Evolutionary conservation across 805 yeast genomes (phyloP).

Genomic region (Candida suzukii): DNA sequence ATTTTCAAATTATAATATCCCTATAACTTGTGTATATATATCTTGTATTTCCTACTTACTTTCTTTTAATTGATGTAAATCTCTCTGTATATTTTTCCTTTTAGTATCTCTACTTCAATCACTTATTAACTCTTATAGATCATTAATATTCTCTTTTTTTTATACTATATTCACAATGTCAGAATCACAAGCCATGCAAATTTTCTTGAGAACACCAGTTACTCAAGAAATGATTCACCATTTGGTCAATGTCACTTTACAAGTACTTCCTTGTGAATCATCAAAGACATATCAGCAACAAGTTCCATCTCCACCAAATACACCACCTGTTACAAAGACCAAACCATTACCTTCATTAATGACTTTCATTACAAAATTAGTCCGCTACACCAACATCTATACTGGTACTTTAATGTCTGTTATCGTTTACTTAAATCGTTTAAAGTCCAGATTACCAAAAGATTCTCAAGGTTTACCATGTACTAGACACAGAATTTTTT

Average conservation of each 20-base stretch:
- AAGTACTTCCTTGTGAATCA: constrained; percentile 56
- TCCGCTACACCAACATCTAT: constrained; percentile 71
- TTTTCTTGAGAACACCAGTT: constrained; percentile 58
- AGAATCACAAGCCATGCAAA: constrained; percentile 48
- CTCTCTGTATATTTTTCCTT: too few species aligned
- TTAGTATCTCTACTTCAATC: too few species aligned
- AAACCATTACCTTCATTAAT: constrained; percentile 58
- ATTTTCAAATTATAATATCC: too few species aligned
- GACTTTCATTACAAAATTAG: constrained; percentile 67
- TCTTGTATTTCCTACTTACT: too few species aligned
- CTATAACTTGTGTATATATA: too few species aligned
- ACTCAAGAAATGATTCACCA: constrained; percentile 70
- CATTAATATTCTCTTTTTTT: too few species aligned
- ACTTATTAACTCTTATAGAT: too few species aligned
- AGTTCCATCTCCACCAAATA: constrained; percentile 23
- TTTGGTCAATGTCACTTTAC: constrained; percentile 57
- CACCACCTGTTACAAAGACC: constrained; percentile 24
- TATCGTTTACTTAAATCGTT: constrained; percentile 56
- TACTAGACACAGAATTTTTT: constrained; percentile 70
- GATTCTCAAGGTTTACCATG: constrained; percentile 76
- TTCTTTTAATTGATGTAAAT: too few species aligned
- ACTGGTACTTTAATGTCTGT: constrained; percentile 74
- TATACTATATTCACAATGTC: constrained; percentile 27
- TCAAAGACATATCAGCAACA: constrained; percentile 27
- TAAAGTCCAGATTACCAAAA: constrained; percentile 54